Conservation (phyloP, 352 stramenopile genomes). For the Thraustochytrium striatum region DNA sequence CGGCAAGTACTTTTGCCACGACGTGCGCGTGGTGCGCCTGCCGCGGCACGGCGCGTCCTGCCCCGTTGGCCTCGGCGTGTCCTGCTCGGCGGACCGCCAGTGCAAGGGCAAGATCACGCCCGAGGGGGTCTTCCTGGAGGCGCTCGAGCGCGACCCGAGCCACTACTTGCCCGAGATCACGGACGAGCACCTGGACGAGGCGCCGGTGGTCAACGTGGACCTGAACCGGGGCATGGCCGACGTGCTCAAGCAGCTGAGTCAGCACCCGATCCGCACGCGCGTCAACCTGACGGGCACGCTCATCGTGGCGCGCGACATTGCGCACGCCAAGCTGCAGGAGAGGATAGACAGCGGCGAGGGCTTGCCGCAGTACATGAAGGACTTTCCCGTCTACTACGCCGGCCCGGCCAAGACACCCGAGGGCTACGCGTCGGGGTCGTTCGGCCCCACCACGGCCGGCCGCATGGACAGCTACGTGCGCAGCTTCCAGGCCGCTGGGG, state of each 20-base stretch:
- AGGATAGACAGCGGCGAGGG: constrained; percentile 71
- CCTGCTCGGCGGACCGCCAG: constrained; percentile 79
- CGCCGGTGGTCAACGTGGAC: constrained; percentile 69
- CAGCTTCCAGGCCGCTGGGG: constrained; percentile 73
- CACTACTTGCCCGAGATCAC: constrained; percentile 75
- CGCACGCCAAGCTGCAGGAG: constrained; percentile 79
- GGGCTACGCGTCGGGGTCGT: constrained; percentile 74
- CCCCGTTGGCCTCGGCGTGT: constrained; percentile 78
- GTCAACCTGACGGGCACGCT: constrained; percentile 77
- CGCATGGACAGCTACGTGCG: constrained; percentile 82
- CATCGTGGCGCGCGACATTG: constrained; percentile 80
- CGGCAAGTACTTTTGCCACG: constrained; percentile 85
- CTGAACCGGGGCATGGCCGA: constrained; percentile 77
- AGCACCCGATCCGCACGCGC: constrained; percentile 73
- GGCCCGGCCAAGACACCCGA: constrained; percentile 80
- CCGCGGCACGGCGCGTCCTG: constrained; percentile 77
- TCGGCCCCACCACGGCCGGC: constrained; percentile 78
- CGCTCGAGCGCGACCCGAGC: constrained; percentile 73
- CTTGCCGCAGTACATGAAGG: constrained; percentile 78
- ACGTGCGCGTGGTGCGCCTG: constrained; percentile 77
- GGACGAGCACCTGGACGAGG: constrained; percentile 57
- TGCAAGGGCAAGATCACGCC: constrained; percentile 72
- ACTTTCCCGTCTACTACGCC: constrained; percentile 84
- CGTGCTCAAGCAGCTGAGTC: constrained; percentile 64
- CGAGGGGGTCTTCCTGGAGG: constrained; percentile 79